A percentile compares a stretch with the other conserved stretches of the same genome.
Evolutionary conservation across 169 alveolate species (phyloP).

Genomic region (Plasmodium knowlesi): DNA sequence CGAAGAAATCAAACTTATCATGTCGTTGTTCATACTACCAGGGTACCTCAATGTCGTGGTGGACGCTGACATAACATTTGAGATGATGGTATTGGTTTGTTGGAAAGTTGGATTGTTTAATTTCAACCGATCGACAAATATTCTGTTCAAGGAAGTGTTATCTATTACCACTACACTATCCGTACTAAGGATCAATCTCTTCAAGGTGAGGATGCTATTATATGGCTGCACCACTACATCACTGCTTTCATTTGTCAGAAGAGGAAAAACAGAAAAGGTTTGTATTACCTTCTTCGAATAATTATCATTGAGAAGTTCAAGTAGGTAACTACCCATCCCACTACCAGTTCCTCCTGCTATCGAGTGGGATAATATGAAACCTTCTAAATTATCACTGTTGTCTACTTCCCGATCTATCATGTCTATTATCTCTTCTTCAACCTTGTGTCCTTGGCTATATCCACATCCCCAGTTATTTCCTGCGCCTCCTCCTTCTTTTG

Average conservation of each 20-base stretch:
- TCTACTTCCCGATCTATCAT: constrained; percentile 99
- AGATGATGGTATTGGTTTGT: constrained; percentile 76
- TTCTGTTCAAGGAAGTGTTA: constrained; percentile 97
- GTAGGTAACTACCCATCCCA: constrained; percentile 98
- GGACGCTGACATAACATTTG: constrained; percentile 85
- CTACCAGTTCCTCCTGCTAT: constrained; percentile 99
- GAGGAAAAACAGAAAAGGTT: constrained; percentile 94
- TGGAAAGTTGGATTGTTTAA: constrained; percentile 78
- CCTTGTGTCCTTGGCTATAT: constrained; percentile 93
- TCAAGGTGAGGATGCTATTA: constrained; percentile 95
- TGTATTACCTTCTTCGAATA: constrained; percentile 93
- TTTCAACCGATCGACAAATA: constrained; percentile 95
- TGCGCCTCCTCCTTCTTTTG: constrained; percentile 99
- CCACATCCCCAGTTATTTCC: constrained; percentile 99
- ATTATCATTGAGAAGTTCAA: constrained; percentile 96
- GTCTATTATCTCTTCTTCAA: constrained; percentile 97
- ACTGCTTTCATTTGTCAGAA: constrained; percentile 91
- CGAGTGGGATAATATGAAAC: constrained; percentile 97
- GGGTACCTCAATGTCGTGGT: constrained; percentile 94
- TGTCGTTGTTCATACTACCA: constrained; percentile 98
- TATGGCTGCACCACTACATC: constrained; percentile 99
- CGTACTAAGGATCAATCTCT: constrained; percentile 91
- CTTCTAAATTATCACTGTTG: constrained; percentile 98
- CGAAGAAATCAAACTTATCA: constrained; percentile 97
- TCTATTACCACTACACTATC: constrained; percentile 99